Evolutionary conservation across 352 stramenopile genomes (phyloP).

Genomic region (Globisporangium paroecandrum): DNA sequence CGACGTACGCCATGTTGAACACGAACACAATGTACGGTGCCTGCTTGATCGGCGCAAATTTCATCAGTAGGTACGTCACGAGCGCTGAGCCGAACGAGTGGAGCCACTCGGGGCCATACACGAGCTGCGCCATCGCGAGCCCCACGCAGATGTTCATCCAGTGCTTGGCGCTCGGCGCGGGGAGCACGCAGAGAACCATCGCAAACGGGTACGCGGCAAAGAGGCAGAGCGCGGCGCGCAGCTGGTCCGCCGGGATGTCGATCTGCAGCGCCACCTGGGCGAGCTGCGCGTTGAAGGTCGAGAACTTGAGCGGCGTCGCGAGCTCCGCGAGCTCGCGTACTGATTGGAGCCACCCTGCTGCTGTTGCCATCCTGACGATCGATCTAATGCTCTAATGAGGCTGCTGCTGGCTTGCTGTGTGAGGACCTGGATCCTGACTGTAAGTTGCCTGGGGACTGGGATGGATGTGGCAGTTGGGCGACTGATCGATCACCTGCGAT

Average conservation of each 20-base stretch:
- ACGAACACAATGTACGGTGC: conserved; percentile 88
- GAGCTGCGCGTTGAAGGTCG: conserved; percentile 45
- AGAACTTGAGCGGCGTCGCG: conserved; percentile 53
- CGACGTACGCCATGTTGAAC: conserved; percentile 92
- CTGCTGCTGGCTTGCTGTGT: background rate
- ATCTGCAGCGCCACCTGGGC: conserved; percentile 26
- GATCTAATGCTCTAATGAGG: background rate
- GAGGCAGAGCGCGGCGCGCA: conserved; percentile 86
- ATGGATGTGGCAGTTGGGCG: background rate
- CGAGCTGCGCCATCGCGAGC: conserved; percentile 94
- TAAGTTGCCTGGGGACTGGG: background rate
- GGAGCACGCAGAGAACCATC: conserved; percentile 85
- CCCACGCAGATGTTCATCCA: conserved; percentile 89
- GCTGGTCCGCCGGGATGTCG: conserved; percentile 53
- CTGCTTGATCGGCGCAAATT: conserved; percentile 36
- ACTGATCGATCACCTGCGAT: background rate
- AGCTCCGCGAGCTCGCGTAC: conserved; percentile 24
- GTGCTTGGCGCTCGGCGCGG: conserved; percentile 84
- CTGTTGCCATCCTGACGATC: conserved; percentile 3
- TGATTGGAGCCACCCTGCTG: background rate
- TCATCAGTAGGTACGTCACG: conserved; percentile 85
- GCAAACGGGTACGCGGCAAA: conserved; percentile 92
- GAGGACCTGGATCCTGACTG: background rate
- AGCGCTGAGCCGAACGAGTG: conserved; percentile 92
- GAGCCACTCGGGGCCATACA: conserved; percentile 90